A percentile compares a stretch with the other conserved stretches of the same genome.
Evolutionary conservation across 2,329 filamentous ascomycete species (phyloP).

Genomic region (Zarea fungicola): DNA sequence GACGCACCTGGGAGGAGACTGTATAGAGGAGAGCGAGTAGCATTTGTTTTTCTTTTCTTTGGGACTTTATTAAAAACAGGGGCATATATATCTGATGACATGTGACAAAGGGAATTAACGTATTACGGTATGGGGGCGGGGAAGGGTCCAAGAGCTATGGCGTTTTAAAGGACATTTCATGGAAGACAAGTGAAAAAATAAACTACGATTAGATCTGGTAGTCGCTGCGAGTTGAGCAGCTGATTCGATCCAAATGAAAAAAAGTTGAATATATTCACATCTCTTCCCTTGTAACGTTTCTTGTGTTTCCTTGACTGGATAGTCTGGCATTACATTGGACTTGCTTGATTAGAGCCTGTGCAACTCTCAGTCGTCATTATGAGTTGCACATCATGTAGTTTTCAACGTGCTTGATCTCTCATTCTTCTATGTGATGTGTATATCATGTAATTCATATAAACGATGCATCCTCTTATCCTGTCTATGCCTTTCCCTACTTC

Average conservation of each 20-base stretch:
- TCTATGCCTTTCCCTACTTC: background rate
- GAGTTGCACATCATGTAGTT: constrained; percentile 3
- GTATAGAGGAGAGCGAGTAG: constrained; percentile 21
- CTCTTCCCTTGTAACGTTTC: too few relatives aligned
- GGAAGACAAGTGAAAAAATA: constrained; percentile 12
- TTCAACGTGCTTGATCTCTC: too few relatives aligned
- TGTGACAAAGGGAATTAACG: constrained; percentile 5
- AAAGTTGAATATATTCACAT: background rate
- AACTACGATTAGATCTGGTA: constrained; percentile 6
- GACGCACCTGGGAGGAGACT: constrained; percentile 76
- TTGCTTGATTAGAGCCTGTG: too few relatives aligned
- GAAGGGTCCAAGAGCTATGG: constrained; percentile 11
- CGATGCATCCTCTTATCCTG: background rate
- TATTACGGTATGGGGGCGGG: constrained; percentile 6
- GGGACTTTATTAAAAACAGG: background rate
- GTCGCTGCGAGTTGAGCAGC: constrained; percentile 1
- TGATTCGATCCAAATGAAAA: constrained; percentile 5
- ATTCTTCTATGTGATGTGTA: background rate
- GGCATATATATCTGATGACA: constrained; percentile 8
- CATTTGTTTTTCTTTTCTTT: background rate
- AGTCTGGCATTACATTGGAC: too few relatives aligned
- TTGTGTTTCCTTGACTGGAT: too few relatives aligned
- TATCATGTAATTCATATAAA: background rate
- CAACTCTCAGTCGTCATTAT: too few relatives aligned
- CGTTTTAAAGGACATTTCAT: constrained; percentile 15